A percentile compares a stretch with the other conserved stretches of the same genome.
Evolutionary conservation across 2,329 filamentous ascomycete genomes (phyloP).

Genomic region (Gyromitra esculenta): DNA sequence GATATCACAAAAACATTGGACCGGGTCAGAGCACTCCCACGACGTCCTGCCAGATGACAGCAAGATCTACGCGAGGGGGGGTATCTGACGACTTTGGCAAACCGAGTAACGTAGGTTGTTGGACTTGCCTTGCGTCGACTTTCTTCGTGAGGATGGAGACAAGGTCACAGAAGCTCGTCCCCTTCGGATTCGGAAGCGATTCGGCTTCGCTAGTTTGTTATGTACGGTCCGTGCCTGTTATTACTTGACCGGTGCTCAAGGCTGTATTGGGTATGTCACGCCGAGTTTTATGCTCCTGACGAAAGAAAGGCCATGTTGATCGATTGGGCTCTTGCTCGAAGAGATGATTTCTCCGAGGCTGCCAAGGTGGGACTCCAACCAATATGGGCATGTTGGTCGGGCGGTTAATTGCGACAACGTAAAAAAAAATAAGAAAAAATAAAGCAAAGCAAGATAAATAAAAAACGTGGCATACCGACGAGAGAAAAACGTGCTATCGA

Average conservation of each 20-base stretch:
- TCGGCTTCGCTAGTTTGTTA: neutral
- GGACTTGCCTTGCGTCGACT: conserved; percentile 23
- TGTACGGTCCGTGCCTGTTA: conserved; percentile 17
- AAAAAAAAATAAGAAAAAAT: conserved; percentile 6
- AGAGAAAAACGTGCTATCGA: conserved; percentile 38
- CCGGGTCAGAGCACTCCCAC: conserved; percentile 22
- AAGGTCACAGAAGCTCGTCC: conserved; percentile 1
- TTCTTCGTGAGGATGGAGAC: neutral
- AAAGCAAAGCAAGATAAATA: neutral
- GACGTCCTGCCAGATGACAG: conserved; percentile 19
- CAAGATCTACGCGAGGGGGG: conserved; percentile 39
- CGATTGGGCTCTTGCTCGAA: conserved; percentile 1
- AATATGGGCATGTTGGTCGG: conserved; percentile 16
- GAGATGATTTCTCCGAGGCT: conserved; percentile 40
- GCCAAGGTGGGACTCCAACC: conserved; percentile 9
- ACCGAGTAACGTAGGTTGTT: conserved; percentile 18
- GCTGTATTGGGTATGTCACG: conserved; percentile 22
- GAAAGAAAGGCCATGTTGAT: conserved; percentile 10
- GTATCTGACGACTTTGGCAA: conserved; percentile 10
- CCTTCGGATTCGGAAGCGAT: neutral
- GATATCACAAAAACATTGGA: conserved; percentile 39
- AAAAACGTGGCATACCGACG: conserved; percentile 1
- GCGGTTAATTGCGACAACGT: conserved; percentile 34
- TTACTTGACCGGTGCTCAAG: conserved; percentile 13
- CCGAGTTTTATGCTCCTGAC: conserved; percentile 16